Conservation (phyloP, 2,329 filamentous ascomycete genomes). For the Penicillium sumatraense region DNA sequence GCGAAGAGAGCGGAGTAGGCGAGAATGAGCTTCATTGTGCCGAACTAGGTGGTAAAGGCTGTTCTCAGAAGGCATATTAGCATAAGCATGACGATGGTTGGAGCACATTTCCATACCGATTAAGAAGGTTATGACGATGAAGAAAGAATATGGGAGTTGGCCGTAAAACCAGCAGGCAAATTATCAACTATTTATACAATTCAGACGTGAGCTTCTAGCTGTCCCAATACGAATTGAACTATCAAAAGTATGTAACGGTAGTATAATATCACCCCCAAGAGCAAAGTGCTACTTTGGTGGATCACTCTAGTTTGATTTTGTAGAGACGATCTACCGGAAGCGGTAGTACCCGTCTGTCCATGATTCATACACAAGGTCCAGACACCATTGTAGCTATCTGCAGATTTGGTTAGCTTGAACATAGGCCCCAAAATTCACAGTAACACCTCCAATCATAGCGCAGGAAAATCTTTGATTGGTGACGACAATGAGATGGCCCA, state of each 20-base stretch:
- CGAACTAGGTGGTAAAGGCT: neutral
- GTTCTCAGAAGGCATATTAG: neutral
- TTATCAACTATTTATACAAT: neutral
- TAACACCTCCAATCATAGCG: no score
- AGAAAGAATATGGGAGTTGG: neutral
- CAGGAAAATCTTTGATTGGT: no score
- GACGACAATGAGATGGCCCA: no score
- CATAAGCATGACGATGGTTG: neutral
- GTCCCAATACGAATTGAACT: neutral
- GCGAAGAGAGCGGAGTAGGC: neutral
- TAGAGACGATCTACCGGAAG: neutral
- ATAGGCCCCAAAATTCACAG: no score
- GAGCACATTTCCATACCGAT: no score
- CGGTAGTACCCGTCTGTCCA: neutral
- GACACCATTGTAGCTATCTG: neutral
- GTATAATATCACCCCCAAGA: neutral
- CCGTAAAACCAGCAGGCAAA: neutral
- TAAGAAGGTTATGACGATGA: no score
- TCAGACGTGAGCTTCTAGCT: neutral
- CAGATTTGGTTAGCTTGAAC: neutral
- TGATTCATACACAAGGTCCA: neutral
- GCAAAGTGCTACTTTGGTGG: neutral
- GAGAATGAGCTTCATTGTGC: slow-evolving; percentile 2
- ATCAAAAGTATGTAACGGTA: neutral
- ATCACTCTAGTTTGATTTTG: neutral